phyloP scores from a whole-genome alignment of 2,329 filamentous ascomycete genomes.

The Botrytis tulipae region DNA sequence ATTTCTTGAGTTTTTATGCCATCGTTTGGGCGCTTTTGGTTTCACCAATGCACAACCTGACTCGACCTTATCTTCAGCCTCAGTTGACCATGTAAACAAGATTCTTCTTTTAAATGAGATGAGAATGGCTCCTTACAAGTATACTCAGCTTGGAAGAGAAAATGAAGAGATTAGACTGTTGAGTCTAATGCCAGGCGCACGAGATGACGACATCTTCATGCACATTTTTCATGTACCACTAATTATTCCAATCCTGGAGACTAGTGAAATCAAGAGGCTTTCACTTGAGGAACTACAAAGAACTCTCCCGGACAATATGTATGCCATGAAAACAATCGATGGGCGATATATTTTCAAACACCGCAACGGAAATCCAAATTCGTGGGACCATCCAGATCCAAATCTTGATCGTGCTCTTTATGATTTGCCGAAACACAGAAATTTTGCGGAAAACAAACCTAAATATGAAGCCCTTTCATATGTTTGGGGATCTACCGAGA shows the following conservation, averaged over 20 bases:
- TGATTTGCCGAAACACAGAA: neutral
- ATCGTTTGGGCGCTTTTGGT: neutral
- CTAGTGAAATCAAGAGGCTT: neutral
- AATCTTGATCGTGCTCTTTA: neutral
- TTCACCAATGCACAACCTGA: neutral
- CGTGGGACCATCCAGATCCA: neutral
- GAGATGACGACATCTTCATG: neutral
- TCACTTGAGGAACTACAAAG: neutral
- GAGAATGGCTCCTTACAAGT: neutral
- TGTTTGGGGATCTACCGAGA: neutral
- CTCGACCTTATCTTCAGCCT: neutral
- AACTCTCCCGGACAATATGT: neutral
- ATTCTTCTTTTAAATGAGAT: neutral
- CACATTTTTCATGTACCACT: neutral
- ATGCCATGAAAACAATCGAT: neutral
- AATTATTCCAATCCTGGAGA: neutral
- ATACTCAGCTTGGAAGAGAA: neutral
- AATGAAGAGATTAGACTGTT: neutral
- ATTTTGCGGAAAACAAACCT: neutral
- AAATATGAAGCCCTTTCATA: neutral
- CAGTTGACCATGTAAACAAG: neutral
- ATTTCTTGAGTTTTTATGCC: neutral
- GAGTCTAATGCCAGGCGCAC: neutral
- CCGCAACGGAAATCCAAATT: neutral
- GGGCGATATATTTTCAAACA: neutral